Percentiles rank a stretch among this genome's conserved stretches.
phyloP scores from a whole-genome alignment of 345 rosid genomes.

The Crucihimalaya himalaica region DNA sequence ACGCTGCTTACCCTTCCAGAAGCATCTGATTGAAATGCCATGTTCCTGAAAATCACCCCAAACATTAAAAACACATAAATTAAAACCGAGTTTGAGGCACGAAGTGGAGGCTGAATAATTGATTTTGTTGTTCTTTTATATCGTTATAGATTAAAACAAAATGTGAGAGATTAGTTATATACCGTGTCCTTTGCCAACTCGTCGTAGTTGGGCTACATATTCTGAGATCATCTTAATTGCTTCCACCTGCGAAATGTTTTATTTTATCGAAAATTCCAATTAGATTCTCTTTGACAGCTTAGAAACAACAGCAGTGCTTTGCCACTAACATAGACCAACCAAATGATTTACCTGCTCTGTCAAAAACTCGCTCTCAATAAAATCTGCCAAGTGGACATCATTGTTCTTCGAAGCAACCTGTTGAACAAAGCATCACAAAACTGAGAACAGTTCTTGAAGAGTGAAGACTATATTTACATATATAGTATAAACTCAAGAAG shows the following conservation, averaged over 20 bases:
- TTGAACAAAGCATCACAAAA: conserved; percentile 30
- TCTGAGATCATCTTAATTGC: conserved; percentile 64
- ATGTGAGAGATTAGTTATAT: conserved; percentile 13
- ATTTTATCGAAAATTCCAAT: background rate
- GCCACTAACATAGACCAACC: conserved; percentile 9
- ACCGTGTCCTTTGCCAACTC: conserved; percentile 86
- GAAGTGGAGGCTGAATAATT: background rate
- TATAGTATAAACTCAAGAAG: background rate
- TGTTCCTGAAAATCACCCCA: conserved; percentile 55
- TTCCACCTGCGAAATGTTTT: conserved; percentile 51
- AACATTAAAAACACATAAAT: background rate
- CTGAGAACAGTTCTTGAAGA: background rate
- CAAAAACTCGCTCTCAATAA: conserved; percentile 68
- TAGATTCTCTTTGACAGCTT: conserved; percentile 42
- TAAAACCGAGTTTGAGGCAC: background rate
- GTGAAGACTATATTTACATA: background rate
- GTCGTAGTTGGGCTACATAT: conserved; percentile 63
- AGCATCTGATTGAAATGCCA: conserved; percentile 97
- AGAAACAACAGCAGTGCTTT: background rate
- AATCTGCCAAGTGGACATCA: conserved; percentile 77
- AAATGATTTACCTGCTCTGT: conserved; percentile 62
- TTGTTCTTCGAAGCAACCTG: conserved; percentile 68
- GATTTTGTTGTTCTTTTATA: background rate
- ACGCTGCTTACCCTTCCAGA: conserved; percentile 48
- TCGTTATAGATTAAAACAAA: background rate